Percentiles rank a stretch among this genome's conserved stretches.
Conservation (phyloP, 2,329 filamentous ascomycete genomes). For the Nemania bipapillata region DNA sequence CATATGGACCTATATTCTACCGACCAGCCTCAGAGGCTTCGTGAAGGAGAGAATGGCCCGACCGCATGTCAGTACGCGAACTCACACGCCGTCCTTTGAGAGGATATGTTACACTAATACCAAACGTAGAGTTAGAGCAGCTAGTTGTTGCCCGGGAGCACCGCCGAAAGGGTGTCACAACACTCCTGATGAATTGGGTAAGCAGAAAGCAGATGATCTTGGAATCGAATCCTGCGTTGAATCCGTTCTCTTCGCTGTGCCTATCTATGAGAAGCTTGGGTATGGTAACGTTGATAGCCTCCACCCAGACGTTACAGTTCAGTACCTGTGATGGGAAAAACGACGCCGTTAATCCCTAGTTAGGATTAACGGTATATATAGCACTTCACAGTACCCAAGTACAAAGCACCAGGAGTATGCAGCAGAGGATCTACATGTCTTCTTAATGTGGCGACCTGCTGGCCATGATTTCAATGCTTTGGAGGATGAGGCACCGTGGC, state of each 20-base stretch:
- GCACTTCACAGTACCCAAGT: too few species aligned
- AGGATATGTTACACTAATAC: too few species aligned
- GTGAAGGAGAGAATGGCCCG: too few species aligned
- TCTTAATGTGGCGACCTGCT: conserved; percentile 28
- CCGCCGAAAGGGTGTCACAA: conserved; percentile 25
- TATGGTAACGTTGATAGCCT: conserved; percentile 28
- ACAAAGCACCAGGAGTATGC: conserved; percentile 27
- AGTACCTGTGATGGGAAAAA: too few species aligned
- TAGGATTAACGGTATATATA: too few species aligned
- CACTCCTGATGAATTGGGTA: conserved; percentile 26
- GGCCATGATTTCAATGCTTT: background rate
- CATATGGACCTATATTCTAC: too few species aligned
- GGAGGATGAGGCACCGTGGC: background rate
- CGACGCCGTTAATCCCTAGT: too few species aligned
- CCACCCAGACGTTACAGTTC: conserved; percentile 16
- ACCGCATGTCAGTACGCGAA: too few species aligned
- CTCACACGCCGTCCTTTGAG: too few species aligned
- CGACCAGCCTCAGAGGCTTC: too few species aligned
- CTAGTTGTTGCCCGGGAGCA: conserved; percentile 20
- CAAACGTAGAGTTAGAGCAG: too few species aligned
- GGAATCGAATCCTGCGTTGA: conserved; percentile 28
- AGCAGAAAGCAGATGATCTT: conserved; percentile 31
- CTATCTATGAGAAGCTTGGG: conserved; percentile 31
- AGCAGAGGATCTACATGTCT: conserved; percentile 26
- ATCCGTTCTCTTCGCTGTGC: conserved; percentile 30